phyloP scores from a whole-genome alignment of 1,139 yeast species.

The Zygoascus sp. region DNA sequence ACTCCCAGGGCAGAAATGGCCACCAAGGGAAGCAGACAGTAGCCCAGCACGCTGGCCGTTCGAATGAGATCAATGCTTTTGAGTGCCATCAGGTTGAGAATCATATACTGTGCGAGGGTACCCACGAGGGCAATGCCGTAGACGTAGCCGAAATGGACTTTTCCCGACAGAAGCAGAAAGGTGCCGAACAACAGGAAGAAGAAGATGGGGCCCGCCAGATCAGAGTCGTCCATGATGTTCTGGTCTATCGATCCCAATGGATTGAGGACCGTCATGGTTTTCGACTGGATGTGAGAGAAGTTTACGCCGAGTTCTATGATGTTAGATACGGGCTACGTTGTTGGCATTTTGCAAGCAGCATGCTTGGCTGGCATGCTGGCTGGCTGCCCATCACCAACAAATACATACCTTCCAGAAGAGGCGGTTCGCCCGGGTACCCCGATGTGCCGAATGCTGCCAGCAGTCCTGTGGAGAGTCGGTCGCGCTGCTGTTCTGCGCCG shows the following conservation, averaged over 20 bases:
- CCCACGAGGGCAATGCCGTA: constrained; percentile 96
- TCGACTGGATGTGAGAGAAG: constrained; percentile 77
- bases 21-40: constrained; percentile 87
- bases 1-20: constrained; percentile 73
- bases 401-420: constrained; percentile 58
- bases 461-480: constrained; percentile 63
- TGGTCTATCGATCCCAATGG: constrained; percentile 63
- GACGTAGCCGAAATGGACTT: constrained; percentile 93
- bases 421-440: constrained; percentile 93
- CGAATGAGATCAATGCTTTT: constrained; percentile 58
- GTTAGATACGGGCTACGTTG: neutral
- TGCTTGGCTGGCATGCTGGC: too few species aligned
- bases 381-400: too few species aligned
- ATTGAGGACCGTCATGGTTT: constrained; percentile 80
- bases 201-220: constrained; percentile 90
- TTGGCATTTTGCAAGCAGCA: too few species aligned
- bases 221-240: constrained; percentile 85
- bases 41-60: constrained; percentile 90
- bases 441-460: constrained; percentile 90
- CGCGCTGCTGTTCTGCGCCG: constrained; percentile 36
- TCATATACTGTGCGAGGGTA: constrained; percentile 72
- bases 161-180: constrained; percentile 76
- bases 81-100: constrained; percentile 80
- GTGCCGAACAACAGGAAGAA: constrained; percentile 90
- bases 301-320: constrained; percentile 82